Evolutionary conservation across 768 basidiomycete genomes (phyloP).

Genomic region (Pleurotus giganteus): DNA sequence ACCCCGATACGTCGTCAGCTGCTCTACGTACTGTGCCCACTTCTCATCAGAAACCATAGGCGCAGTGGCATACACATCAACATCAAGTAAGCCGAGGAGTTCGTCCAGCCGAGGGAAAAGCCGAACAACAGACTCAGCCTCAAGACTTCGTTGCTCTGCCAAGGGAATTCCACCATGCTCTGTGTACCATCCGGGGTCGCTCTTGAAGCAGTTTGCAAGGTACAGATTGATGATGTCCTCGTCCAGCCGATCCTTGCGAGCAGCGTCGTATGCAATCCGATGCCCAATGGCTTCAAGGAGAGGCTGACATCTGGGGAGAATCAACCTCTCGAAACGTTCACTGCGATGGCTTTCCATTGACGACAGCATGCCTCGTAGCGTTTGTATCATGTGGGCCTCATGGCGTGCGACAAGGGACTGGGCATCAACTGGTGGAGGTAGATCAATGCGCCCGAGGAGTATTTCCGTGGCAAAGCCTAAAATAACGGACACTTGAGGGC

Average conservation of each 20-base stretch:
- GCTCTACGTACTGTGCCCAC: conserved; percentile 12
- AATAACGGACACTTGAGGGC: background rate
- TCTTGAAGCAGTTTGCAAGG: conserved; percentile 29
- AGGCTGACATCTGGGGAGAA: conserved; percentile 40
- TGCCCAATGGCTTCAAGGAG: conserved; percentile 44
- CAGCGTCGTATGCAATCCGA: conserved; percentile 44
- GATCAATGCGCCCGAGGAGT: conserved; percentile 17
- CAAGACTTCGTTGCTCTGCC: conserved; percentile 25
- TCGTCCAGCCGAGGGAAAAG: conserved; percentile 24
- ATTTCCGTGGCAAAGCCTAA: conserved; percentile 27
- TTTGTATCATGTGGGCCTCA: conserved; percentile 16
- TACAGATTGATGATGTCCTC: conserved; percentile 36
- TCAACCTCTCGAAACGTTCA: conserved; percentile 25
- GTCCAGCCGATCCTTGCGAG: conserved; percentile 23
- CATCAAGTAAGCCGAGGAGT: conserved; percentile 12
- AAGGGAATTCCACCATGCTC: conserved; percentile 23
- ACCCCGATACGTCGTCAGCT: conserved; percentile 4
- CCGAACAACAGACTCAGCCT: conserved; percentile 28
- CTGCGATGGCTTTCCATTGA: conserved; percentile 26
- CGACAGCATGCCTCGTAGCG: conserved; percentile 18
- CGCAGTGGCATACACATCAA: conserved; percentile 18
- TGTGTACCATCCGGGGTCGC: conserved; percentile 39
- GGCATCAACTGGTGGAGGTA: conserved; percentile 18
- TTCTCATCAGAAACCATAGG: conserved; percentile 22
- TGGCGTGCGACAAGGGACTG: conserved; percentile 19